These are phyloP conservation scores for Verticillium nubilum DNA, from an alignment of 2,329 filamentous ascomycete genomes.

Conservation along the genomic window DNA sequence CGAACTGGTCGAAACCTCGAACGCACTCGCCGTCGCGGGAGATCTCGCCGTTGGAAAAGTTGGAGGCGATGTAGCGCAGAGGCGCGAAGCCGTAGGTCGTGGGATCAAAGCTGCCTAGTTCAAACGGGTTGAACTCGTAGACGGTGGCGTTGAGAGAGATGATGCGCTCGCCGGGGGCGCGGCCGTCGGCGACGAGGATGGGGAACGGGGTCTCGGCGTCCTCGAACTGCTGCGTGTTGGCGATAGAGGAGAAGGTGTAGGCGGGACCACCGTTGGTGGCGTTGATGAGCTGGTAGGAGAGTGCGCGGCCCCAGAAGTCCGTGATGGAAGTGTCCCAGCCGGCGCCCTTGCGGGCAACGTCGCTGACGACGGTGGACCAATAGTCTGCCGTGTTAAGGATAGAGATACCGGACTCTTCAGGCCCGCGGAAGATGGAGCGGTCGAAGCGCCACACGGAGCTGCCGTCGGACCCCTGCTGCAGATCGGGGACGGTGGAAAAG, in stretches of 20 bases:
- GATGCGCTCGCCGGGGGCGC: conserved; percentile 35
- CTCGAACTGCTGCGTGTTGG: conserved; percentile 32
- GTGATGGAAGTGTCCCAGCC: conserved; percentile 62
- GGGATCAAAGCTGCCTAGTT: conserved; percentile 60
- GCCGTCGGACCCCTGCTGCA: conserved; percentile 38
- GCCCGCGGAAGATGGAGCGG: conserved; percentile 34
- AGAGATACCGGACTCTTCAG: conserved; percentile 26
- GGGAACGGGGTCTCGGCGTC: conserved; percentile 40
- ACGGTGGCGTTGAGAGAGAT: conserved; percentile 52
- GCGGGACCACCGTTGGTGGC: conserved; percentile 65
- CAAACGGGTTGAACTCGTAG: conserved; percentile 62
- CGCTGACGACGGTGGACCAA: conserved; percentile 28
- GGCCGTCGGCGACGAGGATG: conserved; percentile 43
- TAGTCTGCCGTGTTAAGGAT: conserved; percentile 24
- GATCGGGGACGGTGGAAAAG: conserved; percentile 61
- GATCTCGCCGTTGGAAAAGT: conserved; percentile 45
- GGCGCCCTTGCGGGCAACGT: conserved; percentile 30
- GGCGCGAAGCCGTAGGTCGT: conserved; percentile 55
- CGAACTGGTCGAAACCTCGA: conserved; percentile 70
- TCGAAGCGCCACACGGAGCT: conserved; percentile 34
- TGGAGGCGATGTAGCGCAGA: conserved; percentile 54
- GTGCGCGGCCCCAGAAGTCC: conserved; percentile 77
- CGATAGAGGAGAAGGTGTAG: conserved; percentile 74
- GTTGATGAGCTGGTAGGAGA: conserved; percentile 78
- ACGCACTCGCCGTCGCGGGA: conserved; percentile 39